Percentiles rank a stretch among this genome's conserved stretches.
Conservation (phyloP, 345 rosid species). For the Syzygium grande region DNA sequence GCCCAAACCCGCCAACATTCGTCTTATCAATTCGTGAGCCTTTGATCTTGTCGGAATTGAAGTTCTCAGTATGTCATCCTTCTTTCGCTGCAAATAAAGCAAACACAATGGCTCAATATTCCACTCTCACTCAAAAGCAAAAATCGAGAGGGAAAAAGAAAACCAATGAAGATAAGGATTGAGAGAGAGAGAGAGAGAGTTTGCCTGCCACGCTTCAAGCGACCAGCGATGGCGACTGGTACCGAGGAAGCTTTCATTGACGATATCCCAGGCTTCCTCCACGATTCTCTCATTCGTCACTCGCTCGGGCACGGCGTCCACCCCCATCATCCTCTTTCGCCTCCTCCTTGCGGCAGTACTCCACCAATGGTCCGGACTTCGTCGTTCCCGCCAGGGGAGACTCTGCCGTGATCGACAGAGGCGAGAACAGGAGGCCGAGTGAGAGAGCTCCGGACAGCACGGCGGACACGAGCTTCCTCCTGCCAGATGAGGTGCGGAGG, state of each 20-base stretch:
- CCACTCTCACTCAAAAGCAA: too few relatives aligned
- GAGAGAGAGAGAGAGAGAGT: too few relatives aligned
- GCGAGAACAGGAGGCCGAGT: too few relatives aligned
- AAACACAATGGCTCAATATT: too few relatives aligned
- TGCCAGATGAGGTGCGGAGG: too few relatives aligned
- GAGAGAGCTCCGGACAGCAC: too few relatives aligned
- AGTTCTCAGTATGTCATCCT: conserved; percentile 36
- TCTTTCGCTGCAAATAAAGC: conserved; percentile 41
- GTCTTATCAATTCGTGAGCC: conserved; percentile 65
- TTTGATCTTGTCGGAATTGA: conserved; percentile 62
- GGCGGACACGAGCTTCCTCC: too few relatives aligned
- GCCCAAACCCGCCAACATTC: conserved; percentile 71
- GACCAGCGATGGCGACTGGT: conserved; percentile 50
- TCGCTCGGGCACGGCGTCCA: conserved; percentile 17
- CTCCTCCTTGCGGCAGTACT: conserved; percentile 37
- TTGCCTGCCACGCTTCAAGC: conserved; percentile 59
- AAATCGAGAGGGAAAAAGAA: too few relatives aligned
- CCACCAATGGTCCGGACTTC: conserved; percentile 5
- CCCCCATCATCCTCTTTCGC: conserved; percentile 2
- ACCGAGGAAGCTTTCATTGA: conserved; percentile 59
- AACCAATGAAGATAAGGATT: too few relatives aligned
- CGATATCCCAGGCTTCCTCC: conserved; percentile 91
- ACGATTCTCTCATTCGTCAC: conserved; percentile 58
- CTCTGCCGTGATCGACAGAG: too few relatives aligned
- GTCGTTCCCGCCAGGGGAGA: not conserved